phyloP scores from a whole-genome alignment of 768 basidiomycete species.

The Serendipita sp. region DNA sequence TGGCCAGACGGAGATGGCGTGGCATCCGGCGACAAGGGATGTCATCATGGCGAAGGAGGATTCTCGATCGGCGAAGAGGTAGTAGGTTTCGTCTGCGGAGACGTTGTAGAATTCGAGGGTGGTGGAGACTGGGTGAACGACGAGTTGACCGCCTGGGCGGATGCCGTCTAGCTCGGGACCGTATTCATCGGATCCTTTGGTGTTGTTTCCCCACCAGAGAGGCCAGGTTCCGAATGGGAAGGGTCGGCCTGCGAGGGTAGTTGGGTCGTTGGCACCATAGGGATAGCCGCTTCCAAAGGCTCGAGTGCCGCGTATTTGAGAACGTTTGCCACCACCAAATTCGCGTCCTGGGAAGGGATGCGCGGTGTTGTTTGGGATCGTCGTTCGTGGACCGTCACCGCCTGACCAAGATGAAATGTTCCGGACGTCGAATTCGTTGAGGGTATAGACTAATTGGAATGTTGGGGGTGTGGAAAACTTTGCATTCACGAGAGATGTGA shows the following conservation, averaged over 20 bases:
- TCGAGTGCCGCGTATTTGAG: not conserved
- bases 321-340: not conserved
- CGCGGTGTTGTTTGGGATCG: not conserved
- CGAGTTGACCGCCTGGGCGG: slow-evolving; percentile 1
- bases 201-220: not conserved
- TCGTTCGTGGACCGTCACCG: not conserved
- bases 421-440: not conserved
- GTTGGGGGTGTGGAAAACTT: not conserved
- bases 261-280: not conserved
- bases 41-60: not conserved
- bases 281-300: slow-evolving; percentile 1
- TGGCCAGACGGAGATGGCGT: not conserved
- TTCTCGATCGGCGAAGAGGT: not conserved
- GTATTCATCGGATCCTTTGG: not conserved
- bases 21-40: not conserved
- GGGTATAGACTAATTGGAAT: not conserved
- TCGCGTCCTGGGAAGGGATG: not conserved
- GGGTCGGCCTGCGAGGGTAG: not conserved
- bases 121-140: not conserved
- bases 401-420: not conserved
- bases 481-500: too few relatives aligned
- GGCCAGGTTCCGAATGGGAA: not conserved
- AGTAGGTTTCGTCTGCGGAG: not conserved
- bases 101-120: not conserved
- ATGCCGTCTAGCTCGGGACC: not conserved